These are phyloP conservation scores for Penicillium ucsense DNA, from an alignment of 495 filamentous ascomycete species.

Conservation along the genomic window DNA sequence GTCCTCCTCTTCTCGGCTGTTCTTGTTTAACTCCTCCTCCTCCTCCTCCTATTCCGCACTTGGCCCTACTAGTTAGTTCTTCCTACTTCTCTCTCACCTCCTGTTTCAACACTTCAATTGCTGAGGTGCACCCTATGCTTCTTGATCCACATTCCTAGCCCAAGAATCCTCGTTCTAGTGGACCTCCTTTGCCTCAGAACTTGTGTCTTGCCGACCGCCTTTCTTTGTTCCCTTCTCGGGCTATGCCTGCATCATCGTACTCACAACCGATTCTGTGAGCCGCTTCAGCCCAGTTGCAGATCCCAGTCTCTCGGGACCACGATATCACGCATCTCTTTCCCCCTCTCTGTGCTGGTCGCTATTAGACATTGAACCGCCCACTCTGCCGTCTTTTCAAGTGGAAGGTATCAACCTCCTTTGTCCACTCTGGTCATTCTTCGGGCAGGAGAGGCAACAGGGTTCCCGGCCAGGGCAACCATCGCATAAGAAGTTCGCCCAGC, in stretches of 20 bases:
- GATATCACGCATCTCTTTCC: neutral
- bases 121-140: no score
- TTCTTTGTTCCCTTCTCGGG: neutral
- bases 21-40: neutral
- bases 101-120: neutral
- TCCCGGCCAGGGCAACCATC: no score
- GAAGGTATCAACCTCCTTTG: no score
- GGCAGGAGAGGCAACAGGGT: no score
- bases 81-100: neutral
- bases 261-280: constrained; percentile 1
- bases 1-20: no score
- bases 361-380: neutral
- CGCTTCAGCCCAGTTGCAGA: constrained; percentile 11
- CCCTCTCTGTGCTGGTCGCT: neutral
- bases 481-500: no score
- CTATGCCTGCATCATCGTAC: neutral
- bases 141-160: no score
- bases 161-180: no score
- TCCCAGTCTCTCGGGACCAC: neutral
- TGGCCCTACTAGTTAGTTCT: neutral
- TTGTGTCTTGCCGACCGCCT: neutral
- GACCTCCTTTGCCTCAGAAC: neutral
- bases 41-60: neutral
- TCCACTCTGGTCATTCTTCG: no score
- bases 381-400: no score